Base-by-base conservation (phyloP, 176 grass and related monocot genomes). In the Rhynchospora tenuis region DNA sequence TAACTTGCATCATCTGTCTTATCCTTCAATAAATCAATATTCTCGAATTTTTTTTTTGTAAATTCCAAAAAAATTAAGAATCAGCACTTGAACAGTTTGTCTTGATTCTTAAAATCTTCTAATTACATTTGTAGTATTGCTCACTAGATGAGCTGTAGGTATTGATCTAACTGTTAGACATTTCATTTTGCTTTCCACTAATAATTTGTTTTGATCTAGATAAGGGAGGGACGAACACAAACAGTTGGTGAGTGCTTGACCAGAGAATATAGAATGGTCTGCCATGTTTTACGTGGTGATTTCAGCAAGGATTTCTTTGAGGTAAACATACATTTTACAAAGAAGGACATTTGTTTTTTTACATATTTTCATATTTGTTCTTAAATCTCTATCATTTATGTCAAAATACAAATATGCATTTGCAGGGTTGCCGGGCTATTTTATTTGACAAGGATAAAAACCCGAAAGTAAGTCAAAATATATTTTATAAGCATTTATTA, bases 261-360 rank as follows among this genome's bases (percentile, higher is more conserved):
- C 48, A 84, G 91, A 90, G 96, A 98, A 69, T 98, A 98, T 81
- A 93, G 96, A 87, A 90, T 95, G 91, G 87, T 89, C 87, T 93
- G 93, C 64, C 93, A 93, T 86, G 91, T 98, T 80, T 90, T 98
- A 84, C 88, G 93, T 3, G 91, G 93, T 84, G 96, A 93, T 86
- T 89, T 93, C 38, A 98, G 93, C 61, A 95, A 86, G 63, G 96
- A 98, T 83, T 95, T 95, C 72, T 93, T 90, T 81, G 93, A 98
- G 91, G 96, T 98, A 85, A 59, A 69, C 81, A 65, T 85, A 47
- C 9, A 29, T 73, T 52, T 62, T 82, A 14, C 72, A 76, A 5
- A 20, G 47, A 38, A 27, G 27, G 14, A 20, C 6, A 23, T 16
- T 24, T 83, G 24, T 63, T 82, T 38, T 38, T 38, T 38, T 57